Evolutionary conservation across 768 basidiomycete genomes (phyloP).

Genomic region (Hypholoma fasciculare): DNA sequence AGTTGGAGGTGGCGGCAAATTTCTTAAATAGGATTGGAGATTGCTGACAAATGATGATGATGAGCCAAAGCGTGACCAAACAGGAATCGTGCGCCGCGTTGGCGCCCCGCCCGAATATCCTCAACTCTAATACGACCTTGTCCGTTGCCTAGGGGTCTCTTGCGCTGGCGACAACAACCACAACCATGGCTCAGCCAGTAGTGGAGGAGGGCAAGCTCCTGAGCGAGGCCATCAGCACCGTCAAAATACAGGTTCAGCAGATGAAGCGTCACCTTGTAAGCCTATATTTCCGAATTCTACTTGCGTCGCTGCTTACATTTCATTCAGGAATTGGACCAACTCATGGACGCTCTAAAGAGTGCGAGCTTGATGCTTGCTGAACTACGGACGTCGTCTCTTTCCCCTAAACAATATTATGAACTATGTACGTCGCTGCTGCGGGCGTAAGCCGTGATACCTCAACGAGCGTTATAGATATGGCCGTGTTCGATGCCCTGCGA

Average conservation of each 20-base stretch:
- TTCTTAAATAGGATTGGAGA: no score
- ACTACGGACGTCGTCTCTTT: conserved; percentile 87
- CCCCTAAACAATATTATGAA: conserved; percentile 98
- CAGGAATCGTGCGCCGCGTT: conserved; percentile 15
- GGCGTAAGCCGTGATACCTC: neutral
- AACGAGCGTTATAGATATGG: conserved; percentile 71
- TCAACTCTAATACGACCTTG: conserved; percentile 9
- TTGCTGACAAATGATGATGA: conserved; percentile 18
- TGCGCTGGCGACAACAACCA: conserved; percentile 21
- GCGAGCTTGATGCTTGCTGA: conserved; percentile 98
- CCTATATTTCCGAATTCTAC: conserved; percentile 13
- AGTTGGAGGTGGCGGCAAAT: no score
- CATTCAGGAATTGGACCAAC: conserved; percentile 84
- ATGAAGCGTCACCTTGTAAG: conserved; percentile 92
- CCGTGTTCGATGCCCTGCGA: conserved; percentile 94
- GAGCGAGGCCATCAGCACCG: conserved; percentile 81
- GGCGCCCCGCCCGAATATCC: conserved; percentile 5
- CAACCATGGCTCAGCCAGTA: conserved; percentile 43
- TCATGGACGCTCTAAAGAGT: conserved; percentile 98
- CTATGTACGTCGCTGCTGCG: conserved; percentile 62
- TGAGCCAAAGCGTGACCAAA: conserved; percentile 21
- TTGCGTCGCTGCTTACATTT: conserved; percentile 9
- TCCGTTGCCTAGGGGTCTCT: conserved; percentile 1
- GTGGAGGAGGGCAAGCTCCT: conserved; percentile 82
- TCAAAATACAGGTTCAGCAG: conserved; percentile 90